Conservation (phyloP, 768 basidiomycete genomes). For the Boletellus sp. region DNA sequence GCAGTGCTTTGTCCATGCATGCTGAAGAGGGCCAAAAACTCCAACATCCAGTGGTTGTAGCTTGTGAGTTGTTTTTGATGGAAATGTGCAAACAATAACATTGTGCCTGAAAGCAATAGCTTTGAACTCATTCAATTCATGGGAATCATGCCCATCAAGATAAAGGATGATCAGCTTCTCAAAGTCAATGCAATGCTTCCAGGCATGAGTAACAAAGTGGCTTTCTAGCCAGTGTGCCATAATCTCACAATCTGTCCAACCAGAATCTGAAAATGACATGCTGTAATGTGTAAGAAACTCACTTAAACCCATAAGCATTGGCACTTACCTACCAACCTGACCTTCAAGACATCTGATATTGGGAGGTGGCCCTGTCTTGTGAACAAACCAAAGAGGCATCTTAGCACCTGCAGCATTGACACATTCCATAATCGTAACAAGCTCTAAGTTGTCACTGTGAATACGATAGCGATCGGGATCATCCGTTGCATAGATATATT, state of each 20-base stretch:
- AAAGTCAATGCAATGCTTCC: not conserved
- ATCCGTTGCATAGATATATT: no score
- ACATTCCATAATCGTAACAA: not conserved
- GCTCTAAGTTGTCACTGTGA: not conserved
- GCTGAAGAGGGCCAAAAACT: not conserved
- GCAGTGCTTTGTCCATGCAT: not conserved
- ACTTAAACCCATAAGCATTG: no score
- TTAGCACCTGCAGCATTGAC: not conserved
- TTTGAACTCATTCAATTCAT: not conserved
- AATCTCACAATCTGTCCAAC: not conserved
- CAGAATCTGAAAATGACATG: not conserved
- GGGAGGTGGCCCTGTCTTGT: no score
- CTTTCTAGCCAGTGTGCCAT: not conserved
- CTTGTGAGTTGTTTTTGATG: not conserved
- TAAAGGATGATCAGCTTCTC: not conserved
- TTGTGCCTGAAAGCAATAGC: not conserved
- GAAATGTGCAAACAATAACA: not conserved
- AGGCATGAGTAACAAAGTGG: not conserved
- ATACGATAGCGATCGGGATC: no score
- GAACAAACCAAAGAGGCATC: not conserved
- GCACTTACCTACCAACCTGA: no score
- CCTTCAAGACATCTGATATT: no score
- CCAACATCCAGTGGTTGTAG: not conserved
- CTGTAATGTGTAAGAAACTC: no score
- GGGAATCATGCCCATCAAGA: not conserved